phyloP scores from a whole-genome alignment of 371 early-diverging fungal species.

The Mucor indicus region DNA sequence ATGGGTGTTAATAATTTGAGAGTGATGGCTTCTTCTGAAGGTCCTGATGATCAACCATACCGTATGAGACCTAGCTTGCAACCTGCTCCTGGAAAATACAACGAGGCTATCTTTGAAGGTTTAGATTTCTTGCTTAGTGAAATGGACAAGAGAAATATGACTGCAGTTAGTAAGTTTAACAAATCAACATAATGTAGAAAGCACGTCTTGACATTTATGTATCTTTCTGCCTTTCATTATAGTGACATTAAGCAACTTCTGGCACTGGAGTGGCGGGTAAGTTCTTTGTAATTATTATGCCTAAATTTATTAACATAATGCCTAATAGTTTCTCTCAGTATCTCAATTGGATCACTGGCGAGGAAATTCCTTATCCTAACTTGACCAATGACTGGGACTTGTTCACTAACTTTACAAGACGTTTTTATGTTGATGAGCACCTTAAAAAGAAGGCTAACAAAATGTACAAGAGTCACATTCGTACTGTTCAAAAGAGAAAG shows the following conservation, averaged over 20 bases:
- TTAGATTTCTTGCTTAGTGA: slow-evolving; percentile 52
- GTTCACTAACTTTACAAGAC: slow-evolving; percentile 21
- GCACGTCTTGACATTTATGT: not conserved
- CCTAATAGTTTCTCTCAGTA: slow-evolving; percentile 48
- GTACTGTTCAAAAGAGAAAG: slow-evolving; percentile 23
- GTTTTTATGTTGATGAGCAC: slow-evolving; percentile 42
- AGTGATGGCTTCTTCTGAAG: slow-evolving; percentile 64
- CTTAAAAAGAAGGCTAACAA: slow-evolving; percentile 17
- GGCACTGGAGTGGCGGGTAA: slow-evolving; percentile 67
- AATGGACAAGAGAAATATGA: slow-evolving; percentile 49
- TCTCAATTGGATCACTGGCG: slow-evolving; percentile 44
- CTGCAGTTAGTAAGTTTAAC: slow-evolving; percentile 42
- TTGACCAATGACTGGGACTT: slow-evolving; percentile 14
- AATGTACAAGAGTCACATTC: slow-evolving; percentile 35
- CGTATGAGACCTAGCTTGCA: slow-evolving; percentile 62
- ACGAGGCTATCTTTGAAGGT: slow-evolving; percentile 21
- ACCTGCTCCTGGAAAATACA: slow-evolving; percentile 52
- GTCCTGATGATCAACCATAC: slow-evolving; percentile 57
- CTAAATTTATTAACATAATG: no score
- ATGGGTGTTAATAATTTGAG: slow-evolving; percentile 62
- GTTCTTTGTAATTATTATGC: no score
- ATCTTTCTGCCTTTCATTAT: not conserved
- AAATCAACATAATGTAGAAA: no score
- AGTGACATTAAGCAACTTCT: slow-evolving; percentile 55
- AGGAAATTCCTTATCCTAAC: slow-evolving; percentile 47